phyloP scores from a whole-genome alignment of 129 eudicot species.

The Helianthus annuus region DNA sequence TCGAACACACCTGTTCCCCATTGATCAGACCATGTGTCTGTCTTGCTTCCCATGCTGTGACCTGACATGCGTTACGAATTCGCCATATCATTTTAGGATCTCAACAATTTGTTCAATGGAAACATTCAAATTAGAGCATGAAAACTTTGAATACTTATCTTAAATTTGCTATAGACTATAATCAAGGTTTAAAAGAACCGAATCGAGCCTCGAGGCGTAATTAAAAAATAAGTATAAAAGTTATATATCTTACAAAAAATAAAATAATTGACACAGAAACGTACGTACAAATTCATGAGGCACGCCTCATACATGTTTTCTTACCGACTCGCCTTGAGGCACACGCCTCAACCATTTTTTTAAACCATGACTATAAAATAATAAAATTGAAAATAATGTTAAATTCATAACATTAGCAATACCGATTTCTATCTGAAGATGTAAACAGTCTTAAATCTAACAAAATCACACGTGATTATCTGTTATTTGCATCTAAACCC shows the following conservation, averaged over 20 bases:
- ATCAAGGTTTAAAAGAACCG: no score
- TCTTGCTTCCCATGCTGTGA: constrained; percentile 41
- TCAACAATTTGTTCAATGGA: not conserved
- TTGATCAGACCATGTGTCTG: constrained; percentile 51
- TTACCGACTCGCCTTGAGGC: no score
- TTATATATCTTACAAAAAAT: no score
- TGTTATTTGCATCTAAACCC: no score
- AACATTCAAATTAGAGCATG: not conserved
- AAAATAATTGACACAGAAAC: no score
- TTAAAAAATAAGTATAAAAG: no score
- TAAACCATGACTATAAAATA: no score
- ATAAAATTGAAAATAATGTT: not conserved
- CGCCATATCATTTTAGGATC: not conserved
- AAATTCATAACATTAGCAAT: not conserved
- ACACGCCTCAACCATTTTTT: no score
- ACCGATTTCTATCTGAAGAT: constrained; percentile 1
- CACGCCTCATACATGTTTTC: no score
- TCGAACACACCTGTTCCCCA: constrained; percentile 40
- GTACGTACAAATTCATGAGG: no score
- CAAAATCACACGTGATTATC: no score
- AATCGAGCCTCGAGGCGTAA: no score
- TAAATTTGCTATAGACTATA: not conserved
- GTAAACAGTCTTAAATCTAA: constrained; percentile 10
- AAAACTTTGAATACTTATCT: not conserved
- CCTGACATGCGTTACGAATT: constrained; percentile 19